Percentiles rank a stretch among this genome's conserved stretches.
Conservation (phyloP, 2,329 filamentous ascomycete species). For the Ophiobolus disseminans region DNA sequence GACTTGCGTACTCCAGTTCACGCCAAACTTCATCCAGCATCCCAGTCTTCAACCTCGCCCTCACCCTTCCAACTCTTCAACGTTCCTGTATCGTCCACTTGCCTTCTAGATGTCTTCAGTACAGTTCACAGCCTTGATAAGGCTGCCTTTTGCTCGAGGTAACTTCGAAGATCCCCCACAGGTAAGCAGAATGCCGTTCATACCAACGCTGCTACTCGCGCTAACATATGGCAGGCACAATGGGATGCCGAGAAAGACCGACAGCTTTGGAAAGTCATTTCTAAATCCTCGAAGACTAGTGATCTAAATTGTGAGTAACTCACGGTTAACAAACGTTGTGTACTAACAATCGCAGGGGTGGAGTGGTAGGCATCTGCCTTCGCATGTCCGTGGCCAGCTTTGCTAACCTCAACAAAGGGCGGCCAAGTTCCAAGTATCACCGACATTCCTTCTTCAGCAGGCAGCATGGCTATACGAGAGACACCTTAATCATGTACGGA, state of each 20-base stretch:
- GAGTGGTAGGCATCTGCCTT: slow-evolving; percentile 65
- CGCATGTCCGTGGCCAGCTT: neutral
- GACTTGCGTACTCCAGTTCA: slow-evolving; percentile 17
- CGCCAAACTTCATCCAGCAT: slow-evolving; percentile 16
- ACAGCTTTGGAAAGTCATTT: slow-evolving; percentile 87
- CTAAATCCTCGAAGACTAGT: slow-evolving; percentile 75
- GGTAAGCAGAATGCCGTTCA: slow-evolving; percentile 58
- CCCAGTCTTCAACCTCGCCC: slow-evolving; percentile 11
- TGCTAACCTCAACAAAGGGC: slow-evolving; percentile 56
- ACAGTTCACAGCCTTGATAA: slow-evolving; percentile 77
- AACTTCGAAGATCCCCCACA: slow-evolving; percentile 90
- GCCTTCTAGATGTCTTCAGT: slow-evolving; percentile 30
- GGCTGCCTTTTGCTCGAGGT: slow-evolving; percentile 85
- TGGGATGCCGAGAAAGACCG: slow-evolving; percentile 91
- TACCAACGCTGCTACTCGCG: slow-evolving; percentile 15
- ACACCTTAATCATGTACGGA: slow-evolving; percentile 86
- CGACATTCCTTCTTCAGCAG: slow-evolving; percentile 89
- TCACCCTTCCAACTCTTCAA: slow-evolving; percentile 4
- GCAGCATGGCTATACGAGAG: slow-evolving; percentile 92
- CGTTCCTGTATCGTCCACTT: neutral
- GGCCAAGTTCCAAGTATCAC: slow-evolving; percentile 79
- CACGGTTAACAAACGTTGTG: neutral
- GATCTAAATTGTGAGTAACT: slow-evolving; percentile 79
- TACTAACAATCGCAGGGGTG: slow-evolving; percentile 64
- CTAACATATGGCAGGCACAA: slow-evolving; percentile 71